phyloP scores from a whole-genome alignment of 1,139 yeast species.

The Candida pseudoviswanathii region DNA sequence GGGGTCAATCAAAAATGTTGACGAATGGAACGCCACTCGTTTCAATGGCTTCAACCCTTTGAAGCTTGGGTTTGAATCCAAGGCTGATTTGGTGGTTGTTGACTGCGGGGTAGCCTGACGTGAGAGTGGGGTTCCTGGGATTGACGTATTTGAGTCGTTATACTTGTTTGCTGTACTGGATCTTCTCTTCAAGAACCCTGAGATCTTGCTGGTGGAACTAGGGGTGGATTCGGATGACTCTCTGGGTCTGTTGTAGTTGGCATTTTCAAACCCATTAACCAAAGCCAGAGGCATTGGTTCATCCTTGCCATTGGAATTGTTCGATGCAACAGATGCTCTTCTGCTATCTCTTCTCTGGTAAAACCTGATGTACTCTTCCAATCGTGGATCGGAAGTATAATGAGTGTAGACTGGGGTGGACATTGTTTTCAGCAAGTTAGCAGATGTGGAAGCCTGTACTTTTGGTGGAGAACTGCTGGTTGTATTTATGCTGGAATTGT shows the following conservation, averaged over 20 bases:
- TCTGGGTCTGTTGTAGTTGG: slow-evolving; percentile 14
- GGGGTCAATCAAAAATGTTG: slow-evolving; percentile 71
- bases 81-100: slow-evolving; percentile 12
- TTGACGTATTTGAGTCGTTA: slow-evolving; percentile 12
- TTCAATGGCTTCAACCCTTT: slow-evolving; percentile 48
- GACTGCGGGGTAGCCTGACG: slow-evolving; percentile 6
- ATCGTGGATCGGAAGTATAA: slow-evolving; percentile 46
- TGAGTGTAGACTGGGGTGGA: slow-evolving; percentile 19
- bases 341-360: slow-evolving; percentile 41
- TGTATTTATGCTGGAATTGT: slow-evolving; percentile 1
- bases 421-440: slow-evolving; percentile 18
- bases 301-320: slow-evolving; percentile 6
- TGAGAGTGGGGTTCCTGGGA: slow-evolving; percentile 5
- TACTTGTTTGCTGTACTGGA: slow-evolving; percentile 19
- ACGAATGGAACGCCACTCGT: slow-evolving; percentile 72
- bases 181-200: slow-evolving; percentile 29
- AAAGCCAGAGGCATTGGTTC: slow-evolving; percentile 49
- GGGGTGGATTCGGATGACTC: slow-evolving; percentile 2
- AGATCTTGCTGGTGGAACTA: slow-evolving; percentile 19
- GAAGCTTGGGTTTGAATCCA: slow-evolving; percentile 26
- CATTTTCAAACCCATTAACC: slow-evolving; percentile 20
- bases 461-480: slow-evolving; percentile 4
- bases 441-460: neutral
- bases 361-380: slow-evolving; percentile 58
- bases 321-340: slow-evolving; percentile 19